Percentiles rank a stretch among this genome's conserved stretches.
Conservation (phyloP, 2,329 filamentous ascomycete genomes). For the Emergomyces orientalis region DNA sequence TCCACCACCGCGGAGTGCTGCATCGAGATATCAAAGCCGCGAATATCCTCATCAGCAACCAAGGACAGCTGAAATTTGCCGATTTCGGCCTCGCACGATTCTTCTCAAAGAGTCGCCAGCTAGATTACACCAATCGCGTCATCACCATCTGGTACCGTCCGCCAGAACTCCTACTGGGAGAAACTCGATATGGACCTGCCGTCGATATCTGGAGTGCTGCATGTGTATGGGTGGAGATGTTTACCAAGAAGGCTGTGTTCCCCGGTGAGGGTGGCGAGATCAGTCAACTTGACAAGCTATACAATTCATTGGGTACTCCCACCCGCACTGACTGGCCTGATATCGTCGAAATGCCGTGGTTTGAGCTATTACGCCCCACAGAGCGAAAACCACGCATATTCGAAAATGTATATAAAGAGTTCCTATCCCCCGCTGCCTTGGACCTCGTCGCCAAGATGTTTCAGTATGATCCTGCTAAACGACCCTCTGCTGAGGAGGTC, state of each 20-base stretch:
- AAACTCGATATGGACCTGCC: conserved; percentile 80
- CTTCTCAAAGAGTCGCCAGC: conserved; percentile 81
- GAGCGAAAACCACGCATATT: conserved; percentile 67
- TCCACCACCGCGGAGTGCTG: conserved; percentile 85
- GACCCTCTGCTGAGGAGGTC: conserved; percentile 75
- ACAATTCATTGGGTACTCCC: conserved; percentile 80
- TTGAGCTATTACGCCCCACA: conserved; percentile 74
- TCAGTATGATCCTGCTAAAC: conserved; percentile 72
- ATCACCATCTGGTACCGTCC: conserved; percentile 98
- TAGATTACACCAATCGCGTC: conserved; percentile 96
- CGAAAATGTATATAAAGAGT: conserved; percentile 69
- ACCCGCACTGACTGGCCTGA: conserved; percentile 77
- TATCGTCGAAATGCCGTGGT: conserved; percentile 93
- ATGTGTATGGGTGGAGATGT: conserved; percentile 94
- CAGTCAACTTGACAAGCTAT: conserved; percentile 94
- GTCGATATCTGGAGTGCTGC: conserved; percentile 97
- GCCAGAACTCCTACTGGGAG: conserved; percentile 79
- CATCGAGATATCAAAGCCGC: conserved; percentile 98
- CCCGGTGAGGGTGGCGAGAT: conserved; percentile 93
- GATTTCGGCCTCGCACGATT: conserved; percentile 96
- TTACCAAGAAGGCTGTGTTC: conserved; percentile 87
- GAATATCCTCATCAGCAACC: conserved; percentile 88
- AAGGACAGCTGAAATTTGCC: conserved; percentile 80
- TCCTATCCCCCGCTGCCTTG: conserved; percentile 69
- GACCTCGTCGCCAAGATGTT: conserved; percentile 80